Evolutionary conservation across 805 yeast genomes (phyloP).

Genomic region (Pichia gijzeniarum): DNA sequence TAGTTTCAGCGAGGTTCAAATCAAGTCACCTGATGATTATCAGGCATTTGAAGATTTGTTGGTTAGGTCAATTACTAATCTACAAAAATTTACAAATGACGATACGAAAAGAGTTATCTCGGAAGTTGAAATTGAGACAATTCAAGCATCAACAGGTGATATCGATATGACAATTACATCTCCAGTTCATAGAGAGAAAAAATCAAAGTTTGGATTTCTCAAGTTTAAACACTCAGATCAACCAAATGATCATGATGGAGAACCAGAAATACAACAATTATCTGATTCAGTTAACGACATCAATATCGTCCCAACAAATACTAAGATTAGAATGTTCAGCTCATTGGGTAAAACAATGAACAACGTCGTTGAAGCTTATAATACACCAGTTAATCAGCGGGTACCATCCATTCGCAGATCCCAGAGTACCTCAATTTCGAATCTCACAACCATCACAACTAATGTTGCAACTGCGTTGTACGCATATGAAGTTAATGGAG

Average conservation of each 20-base stretch:
- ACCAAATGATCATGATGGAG: slow-evolving; percentile 17
- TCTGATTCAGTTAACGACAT: slow-evolving; percentile 26
- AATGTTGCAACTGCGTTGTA: slow-evolving; percentile 46
- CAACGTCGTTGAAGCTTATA: slow-evolving; percentile 11
- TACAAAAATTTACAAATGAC: slow-evolving; percentile 60
- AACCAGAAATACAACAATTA: slow-evolving; percentile 23
- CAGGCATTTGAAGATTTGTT: slow-evolving; percentile 46
- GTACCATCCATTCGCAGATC: background rate
- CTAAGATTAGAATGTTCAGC: slow-evolving; percentile 25
- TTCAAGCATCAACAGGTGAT: slow-evolving; percentile 77
- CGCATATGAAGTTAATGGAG: slow-evolving; percentile 59
- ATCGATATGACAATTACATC: slow-evolving; percentile 58
- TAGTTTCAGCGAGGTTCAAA: slow-evolving; percentile 33
- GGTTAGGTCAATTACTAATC: slow-evolving; percentile 41
- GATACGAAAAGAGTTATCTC: slow-evolving; percentile 69
- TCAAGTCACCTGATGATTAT: slow-evolving; percentile 32
- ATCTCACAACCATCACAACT: background rate
- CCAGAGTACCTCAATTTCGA: background rate
- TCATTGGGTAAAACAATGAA: slow-evolving; percentile 9
- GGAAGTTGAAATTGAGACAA: slow-evolving; percentile 87
- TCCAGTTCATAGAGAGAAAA: slow-evolving; percentile 48
- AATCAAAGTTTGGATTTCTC: slow-evolving; percentile 43
- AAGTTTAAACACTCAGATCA: slow-evolving; percentile 13
- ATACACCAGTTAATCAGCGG: slow-evolving; percentile 9
- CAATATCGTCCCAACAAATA: slow-evolving; percentile 15